Base-by-base conservation (phyloP, 192 early-diverging fungal species). In the Backusella morwellensis region DNA sequence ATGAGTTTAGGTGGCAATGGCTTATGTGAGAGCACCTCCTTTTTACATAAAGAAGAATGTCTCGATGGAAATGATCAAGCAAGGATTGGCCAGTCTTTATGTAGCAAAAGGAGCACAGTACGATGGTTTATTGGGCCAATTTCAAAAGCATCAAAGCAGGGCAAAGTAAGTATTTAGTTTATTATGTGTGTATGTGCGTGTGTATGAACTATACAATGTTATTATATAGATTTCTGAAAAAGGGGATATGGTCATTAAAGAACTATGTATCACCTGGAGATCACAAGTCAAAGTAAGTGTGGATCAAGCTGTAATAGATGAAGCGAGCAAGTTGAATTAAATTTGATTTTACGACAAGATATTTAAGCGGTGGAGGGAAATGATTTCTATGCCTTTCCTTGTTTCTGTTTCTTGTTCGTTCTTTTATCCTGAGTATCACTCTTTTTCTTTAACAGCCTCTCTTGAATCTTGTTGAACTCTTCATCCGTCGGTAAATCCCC, bases 391-490 rank as follows among this genome's bases (percentile, higher is more conserved):
- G 19, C 32, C 19, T 68, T 35, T 67, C 11, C 2, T 17, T 29
- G 32, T 5, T 35, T 68, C 29, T 21, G 35, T 19, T 68, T 68
- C 35, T 68, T 68, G 14, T 11, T 29, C 9, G 3, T 14, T 35
- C 35, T 29, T 21, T 9, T 54, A 54, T 54, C n/a, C n/a, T n/a
- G 19, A 21, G 0, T 17, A 21, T 4, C 21, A 7, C 56, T 77
- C 67, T 88, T 86, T 63, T 83, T 87, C 36, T 73, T 85, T 80
- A 88, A 86, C 34, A 92, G 69, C 75, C 85, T 87, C 44, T 83
- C 86, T 72, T 91, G 91, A 2, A 90, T 79, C 4, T 86, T 85
- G 71, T 83, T 80, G 68, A 92, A 92, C 78, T 93, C 91, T 36
- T 90, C 92, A 26, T 93, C 91, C 0, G 80, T 85, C 26, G 89